Evolutionary conservation across 257 asterid genomes (phyloP).

Genomic region (Lycium ferocissimum): DNA sequence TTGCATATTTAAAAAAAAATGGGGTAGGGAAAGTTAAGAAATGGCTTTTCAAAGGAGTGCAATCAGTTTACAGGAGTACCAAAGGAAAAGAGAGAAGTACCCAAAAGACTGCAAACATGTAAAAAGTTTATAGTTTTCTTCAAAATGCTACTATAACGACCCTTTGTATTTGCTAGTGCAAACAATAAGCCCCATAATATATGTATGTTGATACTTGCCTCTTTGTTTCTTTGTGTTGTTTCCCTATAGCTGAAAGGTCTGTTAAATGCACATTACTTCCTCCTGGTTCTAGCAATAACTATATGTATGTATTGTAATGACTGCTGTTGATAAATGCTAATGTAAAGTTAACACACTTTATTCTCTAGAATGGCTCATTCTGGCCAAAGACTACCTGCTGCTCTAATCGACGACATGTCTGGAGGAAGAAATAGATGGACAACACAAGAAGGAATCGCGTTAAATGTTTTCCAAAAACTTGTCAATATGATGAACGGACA

Average conservation of each 20-base stretch:
- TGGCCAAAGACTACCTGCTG: constrained; percentile 61
- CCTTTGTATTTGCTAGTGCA: constrained; percentile 15
- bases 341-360: neutral
- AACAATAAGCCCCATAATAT: constrained; percentile 12
- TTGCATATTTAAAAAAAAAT: no score
- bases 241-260: constrained; percentile 7
- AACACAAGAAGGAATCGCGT: constrained; percentile 54
- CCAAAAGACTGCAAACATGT: neutral
- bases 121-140: neutral
- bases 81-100: constrained; percentile 14
- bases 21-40: neutral
- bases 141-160: neutral
- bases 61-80: constrained; percentile 4
- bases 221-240: neutral
- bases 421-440: constrained; percentile 38
- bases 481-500: constrained; percentile 59
- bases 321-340: neutral
- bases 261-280: constrained; percentile 20
- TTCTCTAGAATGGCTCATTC: constrained; percentile 67
- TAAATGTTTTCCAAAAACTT: constrained; percentile 56
- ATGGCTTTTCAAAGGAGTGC: neutral
- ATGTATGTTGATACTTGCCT: constrained; percentile 11
- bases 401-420: constrained; percentile 58
- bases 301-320: neutral
- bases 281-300: constrained; percentile 35